Evolutionary conservation across 2,329 filamentous ascomycete species (phyloP).

Genomic region (Colletotrichum chlorophyti): DNA sequence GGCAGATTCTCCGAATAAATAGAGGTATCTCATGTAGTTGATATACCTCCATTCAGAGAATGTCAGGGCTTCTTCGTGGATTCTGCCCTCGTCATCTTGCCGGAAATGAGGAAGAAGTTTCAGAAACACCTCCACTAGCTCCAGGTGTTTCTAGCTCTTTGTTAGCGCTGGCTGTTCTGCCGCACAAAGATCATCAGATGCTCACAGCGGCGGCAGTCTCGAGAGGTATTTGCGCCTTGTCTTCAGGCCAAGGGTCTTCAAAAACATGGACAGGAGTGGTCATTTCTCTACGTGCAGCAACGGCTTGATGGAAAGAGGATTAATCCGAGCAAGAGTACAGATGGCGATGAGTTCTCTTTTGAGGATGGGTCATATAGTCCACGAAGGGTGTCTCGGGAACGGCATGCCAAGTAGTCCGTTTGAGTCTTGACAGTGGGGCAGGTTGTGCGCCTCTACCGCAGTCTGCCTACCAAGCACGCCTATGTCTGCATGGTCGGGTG

Average conservation of each 20-base stretch:
- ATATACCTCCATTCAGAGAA: constrained; percentile 32
- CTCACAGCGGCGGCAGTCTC: constrained; percentile 7
- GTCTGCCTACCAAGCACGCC: no score
- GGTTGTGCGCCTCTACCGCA: constrained; percentile 15
- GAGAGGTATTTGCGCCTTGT: background rate
- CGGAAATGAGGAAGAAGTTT: constrained; percentile 26
- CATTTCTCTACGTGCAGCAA: background rate
- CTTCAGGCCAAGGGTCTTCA: constrained; percentile 8
- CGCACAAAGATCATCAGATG: no score
- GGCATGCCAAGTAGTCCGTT: constrained; percentile 4
- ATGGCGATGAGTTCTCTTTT: no score
- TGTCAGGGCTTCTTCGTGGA: constrained; percentile 22
- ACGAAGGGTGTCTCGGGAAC: background rate
- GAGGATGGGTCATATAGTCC: background rate
- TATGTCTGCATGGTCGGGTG: no score
- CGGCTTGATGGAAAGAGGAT: no score
- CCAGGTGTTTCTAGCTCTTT: constrained; percentile 13
- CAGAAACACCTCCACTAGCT: constrained; percentile 26
- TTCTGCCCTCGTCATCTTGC: constrained; percentile 4
- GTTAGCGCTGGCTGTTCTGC: background rate
- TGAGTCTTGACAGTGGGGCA: background rate
- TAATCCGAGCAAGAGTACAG: no score
- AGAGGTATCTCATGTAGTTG: constrained; percentile 28
- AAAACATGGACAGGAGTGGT: background rate
- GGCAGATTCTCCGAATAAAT: constrained; percentile 11